phyloP scores from a whole-genome alignment of 2,329 filamentous ascomycete species.

The Claviceps quebecensis region DNA sequence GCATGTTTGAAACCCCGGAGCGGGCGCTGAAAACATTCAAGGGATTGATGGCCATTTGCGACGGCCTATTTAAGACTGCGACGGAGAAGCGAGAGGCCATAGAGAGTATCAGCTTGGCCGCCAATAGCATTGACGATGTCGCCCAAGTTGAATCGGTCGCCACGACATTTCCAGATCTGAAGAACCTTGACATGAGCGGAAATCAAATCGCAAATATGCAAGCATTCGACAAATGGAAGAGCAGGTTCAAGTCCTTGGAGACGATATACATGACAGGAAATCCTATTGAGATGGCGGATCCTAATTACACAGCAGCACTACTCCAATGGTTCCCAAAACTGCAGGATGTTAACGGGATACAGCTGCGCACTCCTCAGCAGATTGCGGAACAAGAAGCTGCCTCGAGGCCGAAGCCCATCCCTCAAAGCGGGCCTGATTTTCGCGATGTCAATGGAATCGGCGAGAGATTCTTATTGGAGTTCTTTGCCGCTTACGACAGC shows the following conservation, averaged over 20 bases:
- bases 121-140: constrained; percentile 65
- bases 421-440: constrained; percentile 53
- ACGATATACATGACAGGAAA: constrained; percentile 70
- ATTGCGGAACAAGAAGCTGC: constrained; percentile 40
- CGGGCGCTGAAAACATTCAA: constrained; percentile 80
- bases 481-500: constrained; percentile 60
- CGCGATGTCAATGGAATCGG: constrained; percentile 60
- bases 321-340: constrained; percentile 74
- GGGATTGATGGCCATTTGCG: constrained; percentile 76
- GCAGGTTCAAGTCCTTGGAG: constrained; percentile 64
- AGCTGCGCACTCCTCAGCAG: constrained; percentile 61
- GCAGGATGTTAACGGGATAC: constrained; percentile 58
- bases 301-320: constrained; percentile 53
- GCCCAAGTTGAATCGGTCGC: constrained; percentile 60
- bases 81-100: constrained; percentile 66
- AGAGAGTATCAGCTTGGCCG: constrained; percentile 65
- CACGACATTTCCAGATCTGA: constrained; percentile 68
- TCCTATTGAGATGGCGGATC: constrained; percentile 48
- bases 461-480: constrained; percentile 62
- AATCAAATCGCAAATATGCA: constrained; percentile 62
- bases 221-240: constrained; percentile 60
- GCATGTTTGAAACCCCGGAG: constrained; percentile 58
- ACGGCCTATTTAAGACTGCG: constrained; percentile 57
- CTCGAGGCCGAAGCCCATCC: constrained; percentile 40
- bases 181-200: constrained; percentile 77